These are phyloP conservation scores for Medicago arabica DNA, from an alignment of 306 rosid genomes.

Conservation along the genomic window DNA sequence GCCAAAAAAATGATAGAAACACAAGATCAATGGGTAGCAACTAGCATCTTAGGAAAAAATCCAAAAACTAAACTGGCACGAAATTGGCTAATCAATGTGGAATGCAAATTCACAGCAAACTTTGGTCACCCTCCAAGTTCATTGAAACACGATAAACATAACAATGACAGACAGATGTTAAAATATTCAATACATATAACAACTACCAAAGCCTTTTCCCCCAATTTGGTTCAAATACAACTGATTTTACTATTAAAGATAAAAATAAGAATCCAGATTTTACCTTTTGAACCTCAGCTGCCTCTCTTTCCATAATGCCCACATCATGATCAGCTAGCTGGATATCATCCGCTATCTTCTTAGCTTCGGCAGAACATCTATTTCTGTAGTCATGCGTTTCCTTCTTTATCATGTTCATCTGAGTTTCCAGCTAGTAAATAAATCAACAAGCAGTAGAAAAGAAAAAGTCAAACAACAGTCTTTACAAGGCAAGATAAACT, in stretches of 20 bases:
- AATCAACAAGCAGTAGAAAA: constrained; percentile 30
- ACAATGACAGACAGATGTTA: not conserved
- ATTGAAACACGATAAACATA: not conserved
- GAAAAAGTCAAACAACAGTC: constrained; percentile 36
- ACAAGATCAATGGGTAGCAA: not conserved
- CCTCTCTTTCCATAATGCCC: constrained; percentile 72
- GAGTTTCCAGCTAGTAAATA: constrained; percentile 66
- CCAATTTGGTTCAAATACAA: not conserved
- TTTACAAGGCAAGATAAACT: constrained; percentile 4
- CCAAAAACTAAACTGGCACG: not conserved
- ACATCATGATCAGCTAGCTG: constrained; percentile 58
- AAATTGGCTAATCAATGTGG: not conserved
- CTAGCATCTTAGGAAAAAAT: not conserved
- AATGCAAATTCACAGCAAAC: not conserved
- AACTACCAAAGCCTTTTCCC: not conserved
- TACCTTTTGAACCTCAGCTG: constrained; percentile 75
- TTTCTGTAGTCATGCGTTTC: constrained; percentile 61
- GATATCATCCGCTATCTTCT: constrained; percentile 64
- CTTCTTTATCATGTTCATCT: constrained; percentile 54
- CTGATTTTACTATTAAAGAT: constrained; percentile 7
- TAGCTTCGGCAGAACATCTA: constrained; percentile 61
- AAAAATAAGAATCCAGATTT: constrained; percentile 1
- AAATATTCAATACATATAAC: not conserved
- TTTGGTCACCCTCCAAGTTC: not conserved
- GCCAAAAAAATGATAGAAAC: not conserved